Percentiles rank a stretch among this genome's conserved stretches.
Evolutionary conservation across 306 rosid species (phyloP).

Genomic region (Casuarina cunninghamiana): DNA sequence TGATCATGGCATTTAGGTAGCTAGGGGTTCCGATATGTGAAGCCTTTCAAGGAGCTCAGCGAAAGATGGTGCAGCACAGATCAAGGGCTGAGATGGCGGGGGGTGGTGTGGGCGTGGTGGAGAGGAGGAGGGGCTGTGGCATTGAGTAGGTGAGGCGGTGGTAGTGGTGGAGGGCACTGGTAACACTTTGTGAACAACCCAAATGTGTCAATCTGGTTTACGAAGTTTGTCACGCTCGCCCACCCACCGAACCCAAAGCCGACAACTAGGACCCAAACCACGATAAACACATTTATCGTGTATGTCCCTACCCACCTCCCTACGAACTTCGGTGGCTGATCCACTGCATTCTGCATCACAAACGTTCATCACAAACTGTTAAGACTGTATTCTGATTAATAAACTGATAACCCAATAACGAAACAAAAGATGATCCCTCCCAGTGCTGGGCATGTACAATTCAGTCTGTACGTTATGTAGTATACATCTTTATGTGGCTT

Average conservation of each 20-base stretch:
- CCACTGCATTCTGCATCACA: slow-evolving; percentile 89
- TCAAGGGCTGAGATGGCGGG: slow-evolving; percentile 23
- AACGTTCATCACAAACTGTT: slow-evolving; percentile 8
- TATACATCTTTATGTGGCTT: too few relatives aligned
- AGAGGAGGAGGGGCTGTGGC: slow-evolving; percentile 61
- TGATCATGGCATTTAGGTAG: not conserved
- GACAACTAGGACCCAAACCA: slow-evolving; percentile 83
- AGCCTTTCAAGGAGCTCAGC: not conserved
- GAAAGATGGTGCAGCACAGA: not conserved
- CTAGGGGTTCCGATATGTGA: not conserved
- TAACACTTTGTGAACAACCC: slow-evolving; percentile 96
- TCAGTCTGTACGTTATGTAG: too few relatives aligned
- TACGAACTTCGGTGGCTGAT: slow-evolving; percentile 71
- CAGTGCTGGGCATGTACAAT: too few relatives aligned
- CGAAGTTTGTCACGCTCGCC: slow-evolving; percentile 92
- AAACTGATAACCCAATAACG: too few relatives aligned
- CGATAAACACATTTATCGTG: slow-evolving; percentile 69
- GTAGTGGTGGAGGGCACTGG: slow-evolving; percentile 58
- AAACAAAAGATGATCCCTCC: too few relatives aligned
- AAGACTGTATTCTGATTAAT: not conserved
- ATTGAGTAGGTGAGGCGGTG: slow-evolving; percentile 39
- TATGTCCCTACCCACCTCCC: slow-evolving; percentile 90
- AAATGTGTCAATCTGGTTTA: slow-evolving; percentile 85
- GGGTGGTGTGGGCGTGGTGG: slow-evolving; percentile 36
- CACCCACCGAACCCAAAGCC: slow-evolving; percentile 99